Base-by-base conservation (phyloP, 2,329 filamentous ascomycete genomes). In the Madurella mycetomatis region DNA sequence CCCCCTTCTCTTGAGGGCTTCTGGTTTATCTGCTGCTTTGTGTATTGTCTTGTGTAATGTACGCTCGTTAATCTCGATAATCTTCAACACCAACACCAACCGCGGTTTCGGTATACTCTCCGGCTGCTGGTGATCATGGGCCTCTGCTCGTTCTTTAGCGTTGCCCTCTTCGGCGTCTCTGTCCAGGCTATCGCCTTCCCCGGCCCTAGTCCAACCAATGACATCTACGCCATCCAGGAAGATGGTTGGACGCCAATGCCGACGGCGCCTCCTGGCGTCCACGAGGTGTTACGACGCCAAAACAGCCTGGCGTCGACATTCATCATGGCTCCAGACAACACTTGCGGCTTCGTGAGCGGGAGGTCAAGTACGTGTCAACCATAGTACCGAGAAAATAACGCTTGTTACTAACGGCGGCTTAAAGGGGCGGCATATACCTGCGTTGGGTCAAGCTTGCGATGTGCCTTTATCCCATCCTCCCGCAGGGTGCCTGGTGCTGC, bases 341-440 rank as follows among this genome's bases (percentile, higher is more conserved):
- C 74, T 0, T 81, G 78, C 55, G 78, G 78, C 58, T 81, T 70
- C 61, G 64, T 80, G 40, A 69, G 68, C 31, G 77, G 72, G 32
- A 67, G 66, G 30, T 51, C 68, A 12, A 68, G 72, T 74, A 62
- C 53, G 64, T 61, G 15, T n/a, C n/a, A 17, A 12, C 15, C 5
- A 15, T 9, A 5, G 2, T 13, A 15, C 8, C 3, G 8, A 0
- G 18, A 17, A 37, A 15, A 8, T 7, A n/a, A n/a, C n/a, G 5
- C 32, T 1, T 11, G 13, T 37, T 31, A n/a, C 15, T 47, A 43
- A 37, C 47, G 13, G 11, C 32, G 2, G n/a, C 41, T 46, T 37
- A 44, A 41, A 72, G 74, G 67, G 17, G 71, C 69, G 2, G 67
- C 67, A 4, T 76, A 72, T 59, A 72, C 67, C 12, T 80, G 77